Evolutionary conservation across 257 asterid genomes (phyloP).

Genomic region (Jasminum sambac): DNA sequence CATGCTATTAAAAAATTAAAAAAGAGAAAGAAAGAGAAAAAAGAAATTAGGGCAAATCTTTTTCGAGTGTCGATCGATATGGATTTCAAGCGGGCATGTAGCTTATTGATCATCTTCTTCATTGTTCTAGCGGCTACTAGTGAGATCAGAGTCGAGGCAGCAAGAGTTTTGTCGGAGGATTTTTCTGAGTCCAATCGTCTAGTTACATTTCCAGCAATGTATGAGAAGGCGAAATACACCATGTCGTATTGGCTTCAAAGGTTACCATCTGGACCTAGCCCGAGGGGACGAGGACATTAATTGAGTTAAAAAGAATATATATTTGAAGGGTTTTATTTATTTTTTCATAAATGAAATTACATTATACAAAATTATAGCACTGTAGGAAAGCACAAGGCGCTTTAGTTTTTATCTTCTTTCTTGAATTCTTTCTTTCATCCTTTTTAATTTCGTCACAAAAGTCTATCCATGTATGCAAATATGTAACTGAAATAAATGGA

Average conservation of each 20-base stretch:
- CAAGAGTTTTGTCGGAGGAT: conserved; percentile 1
- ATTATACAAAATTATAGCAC: too few relatives aligned
- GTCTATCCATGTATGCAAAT: too few relatives aligned
- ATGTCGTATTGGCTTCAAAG: not conserved
- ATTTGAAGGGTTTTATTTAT: too few relatives aligned
- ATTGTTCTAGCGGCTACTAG: not conserved
- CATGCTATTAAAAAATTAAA: too few relatives aligned
- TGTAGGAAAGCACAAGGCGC: too few relatives aligned
- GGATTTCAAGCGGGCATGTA: not conserved
- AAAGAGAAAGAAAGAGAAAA: too few relatives aligned
- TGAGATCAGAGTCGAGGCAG: not conserved
- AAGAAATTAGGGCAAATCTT: too few relatives aligned
- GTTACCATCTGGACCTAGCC: conserved; percentile 9
- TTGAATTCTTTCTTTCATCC: not conserved
- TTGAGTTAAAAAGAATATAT: not conserved
- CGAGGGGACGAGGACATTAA: not conserved
- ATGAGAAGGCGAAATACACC: not conserved
- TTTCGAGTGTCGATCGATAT: not conserved
- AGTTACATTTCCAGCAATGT: not conserved
- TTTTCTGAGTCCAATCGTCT: not conserved
- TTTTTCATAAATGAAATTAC: not conserved
- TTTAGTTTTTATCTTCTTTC: too few relatives aligned
- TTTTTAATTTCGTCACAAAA: not conserved
- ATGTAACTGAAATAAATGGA: too few relatives aligned
- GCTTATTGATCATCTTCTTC: not conserved